phyloP scores from a whole-genome alignment of 345 rosid genomes.

The Corchorus capsularis region DNA sequence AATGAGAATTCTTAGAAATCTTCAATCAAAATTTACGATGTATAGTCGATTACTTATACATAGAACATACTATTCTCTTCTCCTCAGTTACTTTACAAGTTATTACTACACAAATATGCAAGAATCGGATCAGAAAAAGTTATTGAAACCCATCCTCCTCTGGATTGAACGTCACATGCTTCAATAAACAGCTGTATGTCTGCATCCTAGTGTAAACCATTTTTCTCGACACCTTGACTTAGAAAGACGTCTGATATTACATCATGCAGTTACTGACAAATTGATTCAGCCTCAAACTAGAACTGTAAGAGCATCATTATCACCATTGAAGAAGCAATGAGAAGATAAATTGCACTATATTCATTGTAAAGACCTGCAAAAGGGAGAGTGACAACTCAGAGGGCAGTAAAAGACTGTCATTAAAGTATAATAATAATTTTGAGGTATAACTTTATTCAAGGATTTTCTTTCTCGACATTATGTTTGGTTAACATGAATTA shows the following conservation, averaged over 20 bases:
- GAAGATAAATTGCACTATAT: constrained; percentile 30
- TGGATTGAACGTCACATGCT: constrained; percentile 23
- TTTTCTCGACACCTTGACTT: constrained; percentile 19
- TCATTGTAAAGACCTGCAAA: constrained; percentile 56
- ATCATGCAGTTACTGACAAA: background rate
- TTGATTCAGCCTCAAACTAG: constrained; percentile 9
- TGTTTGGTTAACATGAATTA: background rate
- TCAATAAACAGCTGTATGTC: constrained; percentile 2
- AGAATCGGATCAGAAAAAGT: constrained; percentile 39
- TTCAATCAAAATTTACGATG: constrained; percentile 29
- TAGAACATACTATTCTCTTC: constrained; percentile 24
- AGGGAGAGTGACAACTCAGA: constrained; percentile 4
- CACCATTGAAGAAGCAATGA: constrained; percentile 32
- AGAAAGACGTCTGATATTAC: background rate
- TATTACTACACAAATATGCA: constrained; percentile 39
- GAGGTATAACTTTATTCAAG: background rate
- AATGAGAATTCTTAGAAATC: background rate
- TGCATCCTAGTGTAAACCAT: background rate
- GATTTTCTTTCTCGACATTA: background rate
- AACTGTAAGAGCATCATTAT: constrained; percentile 37
- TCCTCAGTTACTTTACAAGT: constrained; percentile 36
- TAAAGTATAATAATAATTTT: background rate
- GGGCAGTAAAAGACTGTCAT: background rate
- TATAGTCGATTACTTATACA: constrained; percentile 5
- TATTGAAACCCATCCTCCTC: background rate